These are phyloP conservation scores for Fusarium oxysporum DNA, from an alignment of 2,329 filamentous ascomycete genomes.

Conservation along the genomic window DNA sequence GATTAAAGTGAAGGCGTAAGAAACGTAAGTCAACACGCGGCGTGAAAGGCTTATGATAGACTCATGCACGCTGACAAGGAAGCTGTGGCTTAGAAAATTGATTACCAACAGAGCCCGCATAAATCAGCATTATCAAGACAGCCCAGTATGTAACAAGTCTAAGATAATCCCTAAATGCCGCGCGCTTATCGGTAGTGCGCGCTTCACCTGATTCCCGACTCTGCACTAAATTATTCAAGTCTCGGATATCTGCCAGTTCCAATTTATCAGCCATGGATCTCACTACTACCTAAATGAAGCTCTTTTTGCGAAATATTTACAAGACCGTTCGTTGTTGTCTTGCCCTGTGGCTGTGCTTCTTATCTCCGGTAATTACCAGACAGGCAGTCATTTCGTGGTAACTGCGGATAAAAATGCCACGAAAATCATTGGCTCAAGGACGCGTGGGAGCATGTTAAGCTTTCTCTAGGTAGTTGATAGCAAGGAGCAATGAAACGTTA, in stretches of 20 bases:
- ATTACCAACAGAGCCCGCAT: not conserved
- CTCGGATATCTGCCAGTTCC: not conserved
- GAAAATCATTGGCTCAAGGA: not conserved
- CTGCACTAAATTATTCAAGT: too few relatives aligned
- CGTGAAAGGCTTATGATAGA: too few relatives aligned
- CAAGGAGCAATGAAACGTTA: not conserved
- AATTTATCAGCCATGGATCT: fast-evolving
- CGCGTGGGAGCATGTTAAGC: not conserved
- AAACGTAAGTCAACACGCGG: too few relatives aligned
- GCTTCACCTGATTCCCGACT: too few relatives aligned
- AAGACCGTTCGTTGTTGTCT: not conserved
- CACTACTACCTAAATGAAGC: not conserved
- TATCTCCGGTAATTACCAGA: not conserved
- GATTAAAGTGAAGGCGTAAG: too few relatives aligned
- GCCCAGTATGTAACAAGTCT: too few relatives aligned
- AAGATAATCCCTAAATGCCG: too few relatives aligned
- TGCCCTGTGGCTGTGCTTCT: not conserved
- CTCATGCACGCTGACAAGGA: not conserved
- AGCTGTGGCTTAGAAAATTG: not conserved
- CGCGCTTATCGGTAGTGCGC: too few relatives aligned
- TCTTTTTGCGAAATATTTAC: not conserved
- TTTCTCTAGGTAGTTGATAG: not conserved
- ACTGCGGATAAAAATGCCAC: fast-evolving
- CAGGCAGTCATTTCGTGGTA: not conserved
- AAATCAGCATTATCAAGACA: too few relatives aligned